Evolutionary conservation across 306 rosid species (phyloP), one percentile per base, ranked within the genome.

Genomic region (Prunus fruticosa): DNA sequence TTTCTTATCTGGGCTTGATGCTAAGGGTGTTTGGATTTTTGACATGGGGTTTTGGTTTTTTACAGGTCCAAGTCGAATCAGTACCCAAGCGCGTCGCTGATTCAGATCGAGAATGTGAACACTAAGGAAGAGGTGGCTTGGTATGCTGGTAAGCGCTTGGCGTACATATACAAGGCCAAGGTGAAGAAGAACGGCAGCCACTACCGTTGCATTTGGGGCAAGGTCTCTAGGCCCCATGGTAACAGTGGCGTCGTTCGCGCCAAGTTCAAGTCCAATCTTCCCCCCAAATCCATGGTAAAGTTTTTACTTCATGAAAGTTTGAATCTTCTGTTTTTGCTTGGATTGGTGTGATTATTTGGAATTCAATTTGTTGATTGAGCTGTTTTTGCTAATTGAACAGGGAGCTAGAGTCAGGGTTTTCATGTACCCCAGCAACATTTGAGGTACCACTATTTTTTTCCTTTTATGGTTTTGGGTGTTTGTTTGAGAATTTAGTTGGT

Each of bases 181-280:
- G 89, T 86, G 75, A 92, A 92, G 90, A 87, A 78, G 49, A 84
- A 87, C 66, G 96, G 91, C 15, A 84, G 82, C 38, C 97, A 92
- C 70, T 92, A 90, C 76, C 96, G 97, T 47, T 88, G 96, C 87
- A 83, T 90, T 41, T 92, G 93, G 93, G 97, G 97, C 0, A 92
- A 90, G 91, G 96, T 88, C 32, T 46, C 83, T 13, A 86, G 96
- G 90, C 91, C 97, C 23, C 97, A 90, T 0, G 97, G 97, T 12
- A 92, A 92, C 85, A 92, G 92, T 9, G 96, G 97, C 11, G 65
- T 92, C 45, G 96, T 92, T 38, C 89, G 96, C 41, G 89, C 97
- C 13, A 90, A 90, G 78, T 92, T 92, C 86, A 92, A 81, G 70
- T 86, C 97, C 18, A 90, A 92, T 52, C 89, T 92, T 45, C 97